Evolutionary conservation across 2,329 filamentous ascomycete species (phyloP), one percentile per base, ranked within the genome.

Genomic region (Trichophyton rubrum): DNA sequence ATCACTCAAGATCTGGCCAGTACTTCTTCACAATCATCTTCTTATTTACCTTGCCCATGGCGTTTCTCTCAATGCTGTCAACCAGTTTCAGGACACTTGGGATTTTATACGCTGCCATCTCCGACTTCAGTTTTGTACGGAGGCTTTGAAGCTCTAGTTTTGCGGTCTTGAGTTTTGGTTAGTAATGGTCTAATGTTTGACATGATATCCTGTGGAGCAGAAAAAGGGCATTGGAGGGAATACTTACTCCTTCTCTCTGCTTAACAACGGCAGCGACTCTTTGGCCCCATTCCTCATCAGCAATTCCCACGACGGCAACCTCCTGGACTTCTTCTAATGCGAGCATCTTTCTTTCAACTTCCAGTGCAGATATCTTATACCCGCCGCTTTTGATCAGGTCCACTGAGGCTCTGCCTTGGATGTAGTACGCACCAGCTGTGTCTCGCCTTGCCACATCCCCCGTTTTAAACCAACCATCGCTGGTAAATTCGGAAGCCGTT

Each of bases 61-160:
- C 92, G 74, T 96, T 96, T 67, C 88, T 79, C 11, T 88, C 87
- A 63, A 96, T 90, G 43, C 83, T 75, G 55, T 89, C 85, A 17
- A 97, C 89, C 4, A 95, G 76, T 71, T 84, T 86, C 73, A 97
- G 77, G 62, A 96, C 85, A 70, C 93, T 90, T 0, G 93, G 93
- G 61, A 97, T 91, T 80, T 99, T 97, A 75, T 97, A 96, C 64
- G 82, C 84, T 1, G 87, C 93, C 65, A 97, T 74, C 38, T 82
- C 77, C 56, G 82, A 82, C 74, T 87, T 89, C 66, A 96, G 77
- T 13, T 69, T 62, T 4, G 68, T 60, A 3, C 73, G 72, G 8
- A 75, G 67, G 3, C 63, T 56, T 13, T 65, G 64, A 4, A 75
- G 63, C 3, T 74, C 64, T 15, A 69, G 56, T 0, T 61, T 41